Percentiles rank a stretch among this genome's conserved stretches.
Evolutionary conservation across 2,329 filamentous ascomycete genomes (phyloP).

Genomic region (Cladophialophora yegresii): DNA sequence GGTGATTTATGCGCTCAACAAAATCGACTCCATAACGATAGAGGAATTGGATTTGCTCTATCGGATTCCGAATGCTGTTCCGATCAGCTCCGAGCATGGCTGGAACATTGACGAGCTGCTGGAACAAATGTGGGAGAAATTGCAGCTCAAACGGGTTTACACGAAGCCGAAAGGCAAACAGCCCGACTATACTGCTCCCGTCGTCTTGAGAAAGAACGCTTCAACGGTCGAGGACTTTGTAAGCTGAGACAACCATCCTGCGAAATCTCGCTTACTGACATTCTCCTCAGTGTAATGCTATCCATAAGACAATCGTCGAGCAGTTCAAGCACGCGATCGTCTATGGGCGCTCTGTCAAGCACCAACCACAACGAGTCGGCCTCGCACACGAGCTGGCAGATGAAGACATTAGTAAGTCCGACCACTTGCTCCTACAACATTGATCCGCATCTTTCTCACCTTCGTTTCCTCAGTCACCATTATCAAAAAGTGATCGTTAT

Average conservation of each 20-base stretch:
- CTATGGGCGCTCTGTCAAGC: slow-evolving; percentile 96
- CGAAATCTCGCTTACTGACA: slow-evolving; percentile 28
- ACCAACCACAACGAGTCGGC: slow-evolving; percentile 95
- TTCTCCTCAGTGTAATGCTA: slow-evolving; percentile 79
- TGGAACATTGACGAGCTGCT: slow-evolving; percentile 98
- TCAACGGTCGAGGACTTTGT: slow-evolving; percentile 98
- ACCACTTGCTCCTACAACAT: background rate
- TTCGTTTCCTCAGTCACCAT: slow-evolving; percentile 40
- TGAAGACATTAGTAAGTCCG: slow-evolving; percentile 85
- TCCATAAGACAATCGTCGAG: slow-evolving; percentile 93
- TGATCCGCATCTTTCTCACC: background rate
- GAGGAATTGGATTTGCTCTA: slow-evolving; percentile 96
- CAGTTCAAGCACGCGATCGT: slow-evolving; percentile 95
- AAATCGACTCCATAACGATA: slow-evolving; percentile 97
- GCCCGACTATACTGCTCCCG: slow-evolving; percentile 88
- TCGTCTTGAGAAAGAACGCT: slow-evolving; percentile 78
- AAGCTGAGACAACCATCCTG: slow-evolving; percentile 52
- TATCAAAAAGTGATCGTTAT: slow-evolving; percentile 40
- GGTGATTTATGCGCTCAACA: slow-evolving; percentile 98
- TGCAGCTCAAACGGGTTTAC: slow-evolving; percentile 88
- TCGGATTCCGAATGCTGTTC: slow-evolving; percentile 93
- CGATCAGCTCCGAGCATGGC: slow-evolving; percentile 94
- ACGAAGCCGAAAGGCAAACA: slow-evolving; percentile 96
- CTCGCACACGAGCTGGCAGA: slow-evolving; percentile 88
- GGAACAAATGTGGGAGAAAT: slow-evolving; percentile 98